Evolutionary conservation across 768 basidiomycete species (phyloP).

Genomic region (Leccinum disarticulatum): DNA sequence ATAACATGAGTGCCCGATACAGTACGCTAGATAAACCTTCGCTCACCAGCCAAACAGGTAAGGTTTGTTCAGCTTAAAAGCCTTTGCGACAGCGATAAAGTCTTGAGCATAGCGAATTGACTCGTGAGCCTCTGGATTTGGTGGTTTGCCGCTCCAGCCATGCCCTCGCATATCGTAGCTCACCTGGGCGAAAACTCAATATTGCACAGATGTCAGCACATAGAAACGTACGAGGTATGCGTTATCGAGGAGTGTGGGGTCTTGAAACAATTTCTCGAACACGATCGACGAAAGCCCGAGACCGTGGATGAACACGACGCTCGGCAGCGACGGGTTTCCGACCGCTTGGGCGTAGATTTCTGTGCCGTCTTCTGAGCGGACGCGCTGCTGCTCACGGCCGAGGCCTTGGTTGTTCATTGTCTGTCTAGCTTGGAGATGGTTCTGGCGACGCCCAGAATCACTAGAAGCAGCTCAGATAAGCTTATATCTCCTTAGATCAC

Average conservation of each 20-base stretch:
- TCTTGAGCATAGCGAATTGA: constrained; percentile 11
- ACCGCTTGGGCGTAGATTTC: constrained; percentile 9
- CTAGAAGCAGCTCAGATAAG: not conserved
- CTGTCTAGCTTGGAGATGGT: not conserved
- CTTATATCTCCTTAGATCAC: not conserved
- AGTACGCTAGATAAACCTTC: not conserved
- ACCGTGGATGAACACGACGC: not conserved
- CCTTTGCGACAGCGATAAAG: constrained; percentile 3
- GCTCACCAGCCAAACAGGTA: constrained; percentile 1
- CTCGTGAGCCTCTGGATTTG: constrained; percentile 1
- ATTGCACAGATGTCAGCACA: not conserved
- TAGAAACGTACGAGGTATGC: not conserved
- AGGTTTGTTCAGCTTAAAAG: not conserved
- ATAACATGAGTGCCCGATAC: not conserved
- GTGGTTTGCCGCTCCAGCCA: not conserved
- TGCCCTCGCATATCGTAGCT: constrained; percentile 12
- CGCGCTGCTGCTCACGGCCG: not conserved
- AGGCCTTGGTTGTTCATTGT: not conserved
- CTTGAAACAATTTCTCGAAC: constrained; percentile 3
- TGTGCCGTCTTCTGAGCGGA: constrained; percentile 5
- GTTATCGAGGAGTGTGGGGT: constrained; percentile 1
- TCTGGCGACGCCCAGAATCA: not conserved
- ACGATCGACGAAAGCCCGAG: not conserved
- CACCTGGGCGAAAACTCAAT: not conserved
- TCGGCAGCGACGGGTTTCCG: not conserved